Evolutionary conservation across 2,329 filamentous ascomycete genomes (phyloP).

Genomic region (Pestalotiopsis fici): DNA sequence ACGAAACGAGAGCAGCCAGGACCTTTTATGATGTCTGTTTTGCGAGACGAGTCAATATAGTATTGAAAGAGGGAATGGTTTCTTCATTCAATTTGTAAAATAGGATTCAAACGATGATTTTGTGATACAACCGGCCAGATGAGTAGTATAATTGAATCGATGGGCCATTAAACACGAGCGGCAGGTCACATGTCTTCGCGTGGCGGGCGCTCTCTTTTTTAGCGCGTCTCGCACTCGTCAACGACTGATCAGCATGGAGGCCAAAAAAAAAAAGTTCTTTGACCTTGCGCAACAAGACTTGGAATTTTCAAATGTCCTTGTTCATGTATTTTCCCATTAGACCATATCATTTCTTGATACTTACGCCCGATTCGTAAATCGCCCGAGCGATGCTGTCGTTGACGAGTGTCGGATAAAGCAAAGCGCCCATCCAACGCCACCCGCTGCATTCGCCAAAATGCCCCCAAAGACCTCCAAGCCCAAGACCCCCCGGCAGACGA

Average conservation of each 20-base stretch:
- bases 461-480: slow-evolving; percentile 7
- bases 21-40: too few relatives aligned
- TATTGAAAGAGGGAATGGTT: too few relatives aligned
- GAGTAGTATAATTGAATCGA: too few relatives aligned
- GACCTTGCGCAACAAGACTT: background rate
- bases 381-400: background rate
- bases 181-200: background rate
- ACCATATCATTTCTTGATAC: background rate
- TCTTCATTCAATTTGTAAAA: too few relatives aligned
- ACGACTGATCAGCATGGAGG: background rate
- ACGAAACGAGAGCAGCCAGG: too few relatives aligned
- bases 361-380: background rate
- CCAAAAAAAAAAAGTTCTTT: background rate
- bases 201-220: background rate
- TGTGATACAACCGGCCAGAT: too few relatives aligned
- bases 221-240: background rate
- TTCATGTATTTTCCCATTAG: background rate
- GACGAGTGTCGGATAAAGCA: background rate
- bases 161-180: background rate
- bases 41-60: too few relatives aligned
- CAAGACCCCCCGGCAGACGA: slow-evolving; percentile 21
- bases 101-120: too few relatives aligned
- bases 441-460: background rate
- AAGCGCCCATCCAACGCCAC: background rate
- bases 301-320: background rate